Percentiles rank a stretch among this genome's conserved stretches.
phyloP scores from a whole-genome alignment of 148 eudicot species.

The Spergularia marina region DNA sequence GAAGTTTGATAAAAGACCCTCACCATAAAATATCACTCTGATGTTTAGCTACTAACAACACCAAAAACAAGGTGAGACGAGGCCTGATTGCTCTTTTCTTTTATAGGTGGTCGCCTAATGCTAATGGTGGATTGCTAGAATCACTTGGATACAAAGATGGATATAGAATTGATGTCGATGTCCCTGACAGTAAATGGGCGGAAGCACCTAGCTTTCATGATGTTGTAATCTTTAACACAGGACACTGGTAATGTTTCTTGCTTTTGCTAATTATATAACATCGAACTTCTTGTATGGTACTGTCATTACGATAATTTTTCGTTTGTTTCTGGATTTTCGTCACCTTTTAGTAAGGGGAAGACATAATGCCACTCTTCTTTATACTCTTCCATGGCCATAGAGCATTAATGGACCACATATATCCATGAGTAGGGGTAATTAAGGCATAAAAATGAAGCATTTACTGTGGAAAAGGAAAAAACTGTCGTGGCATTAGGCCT shows the following conservation, averaged over 20 bases:
- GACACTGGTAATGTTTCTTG: constrained; percentile 92
- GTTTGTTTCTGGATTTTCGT: neutral
- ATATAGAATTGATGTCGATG: constrained; percentile 83
- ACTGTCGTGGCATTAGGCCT: no score
- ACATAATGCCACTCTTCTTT: neutral
- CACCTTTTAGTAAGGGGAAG: neutral
- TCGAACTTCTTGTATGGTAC: neutral
- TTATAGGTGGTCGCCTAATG: constrained; percentile 69
- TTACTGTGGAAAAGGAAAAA: no score
- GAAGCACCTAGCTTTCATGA: constrained; percentile 84
- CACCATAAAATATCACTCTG: neutral
- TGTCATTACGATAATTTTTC: neutral
- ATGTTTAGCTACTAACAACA: neutral
- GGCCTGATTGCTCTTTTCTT: constrained; percentile 7
- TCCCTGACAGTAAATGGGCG: constrained; percentile 82
- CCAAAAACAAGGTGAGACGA: neutral
- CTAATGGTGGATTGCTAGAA: constrained; percentile 61
- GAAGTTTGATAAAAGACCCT: no score
- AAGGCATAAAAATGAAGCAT: no score
- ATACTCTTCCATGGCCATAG: neutral
- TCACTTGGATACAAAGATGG: constrained; percentile 91
- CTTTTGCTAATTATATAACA: neutral
- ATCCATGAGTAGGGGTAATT: no score
- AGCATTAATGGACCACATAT: no score
- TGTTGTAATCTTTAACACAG: constrained; percentile 82